A percentile compares a stretch with the other conserved stretches of the same genome.
Evolutionary conservation across 1,284 basidiomycete species (phyloP).

Genomic region (Rhodotorula mucilaginosa): DNA sequence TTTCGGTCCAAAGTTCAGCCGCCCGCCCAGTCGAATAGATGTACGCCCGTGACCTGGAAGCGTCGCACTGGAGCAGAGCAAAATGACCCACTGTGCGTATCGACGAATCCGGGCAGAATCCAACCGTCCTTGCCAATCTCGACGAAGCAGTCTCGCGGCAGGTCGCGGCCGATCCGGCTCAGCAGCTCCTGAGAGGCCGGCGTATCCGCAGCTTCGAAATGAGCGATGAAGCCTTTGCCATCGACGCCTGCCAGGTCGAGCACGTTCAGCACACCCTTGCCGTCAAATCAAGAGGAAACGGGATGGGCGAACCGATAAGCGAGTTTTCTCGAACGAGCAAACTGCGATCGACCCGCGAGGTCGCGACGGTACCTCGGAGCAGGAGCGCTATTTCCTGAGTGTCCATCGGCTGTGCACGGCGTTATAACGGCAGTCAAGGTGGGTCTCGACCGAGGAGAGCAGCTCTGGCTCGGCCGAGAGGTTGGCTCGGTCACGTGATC

Average conservation of each 20-base stretch:
- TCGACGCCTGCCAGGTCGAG: constrained; percentile 54
- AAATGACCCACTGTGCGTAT: constrained; percentile 28
- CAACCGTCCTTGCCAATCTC: constrained; percentile 53
- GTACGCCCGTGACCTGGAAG: too few species aligned
- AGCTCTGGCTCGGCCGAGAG: too few species aligned
- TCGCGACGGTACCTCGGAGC: constrained; percentile 61
- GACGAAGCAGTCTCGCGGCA: constrained; percentile 17
- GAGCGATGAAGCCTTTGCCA: constrained; percentile 58
- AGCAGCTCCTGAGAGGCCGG: neutral
- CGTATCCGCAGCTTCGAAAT: constrained; percentile 47
- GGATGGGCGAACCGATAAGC: constrained; percentile 56
- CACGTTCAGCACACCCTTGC: too few species aligned
- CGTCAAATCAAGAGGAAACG: constrained; percentile 1
- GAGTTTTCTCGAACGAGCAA: constrained; percentile 61
- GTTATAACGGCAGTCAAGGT: too few species aligned
- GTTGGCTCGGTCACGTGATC: too few species aligned
- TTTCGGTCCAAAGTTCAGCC: neutral
- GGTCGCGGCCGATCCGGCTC: neutral
- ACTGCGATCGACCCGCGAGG: constrained; percentile 56
- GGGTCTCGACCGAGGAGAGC: too few species aligned
- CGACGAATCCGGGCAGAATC: constrained; percentile 65
- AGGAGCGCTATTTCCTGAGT: neutral
- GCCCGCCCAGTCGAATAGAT: too few species aligned
- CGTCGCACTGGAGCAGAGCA: too few species aligned
- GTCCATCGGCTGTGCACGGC: neutral